Conservation (phyloP, 768 basidiomycete species). For the Boletus insuetus region DNA sequence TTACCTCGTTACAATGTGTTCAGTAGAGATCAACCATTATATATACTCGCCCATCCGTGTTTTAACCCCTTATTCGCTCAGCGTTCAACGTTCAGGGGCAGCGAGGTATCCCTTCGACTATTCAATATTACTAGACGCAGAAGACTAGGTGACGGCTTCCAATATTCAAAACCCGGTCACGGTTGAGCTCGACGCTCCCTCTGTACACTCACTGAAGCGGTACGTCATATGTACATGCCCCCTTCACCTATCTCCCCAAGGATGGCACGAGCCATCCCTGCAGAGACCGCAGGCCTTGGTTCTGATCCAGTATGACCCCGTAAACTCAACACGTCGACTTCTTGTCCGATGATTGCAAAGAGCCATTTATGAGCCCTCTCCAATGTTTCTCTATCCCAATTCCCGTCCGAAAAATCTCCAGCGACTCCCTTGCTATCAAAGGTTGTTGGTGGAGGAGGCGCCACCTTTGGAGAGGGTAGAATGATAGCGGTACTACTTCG, state of each 20-base stretch:
- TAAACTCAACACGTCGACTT: constrained; percentile 5
- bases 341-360: constrained; percentile 33
- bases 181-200: too few relatives aligned
- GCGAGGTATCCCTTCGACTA: too few relatives aligned
- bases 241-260: constrained; percentile 43
- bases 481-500: constrained; percentile 25
- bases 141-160: not conserved
- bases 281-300: not conserved
- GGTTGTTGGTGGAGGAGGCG: constrained; percentile 39
- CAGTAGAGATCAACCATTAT: too few relatives aligned
- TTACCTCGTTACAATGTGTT: too few relatives aligned
- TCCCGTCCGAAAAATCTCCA: constrained; percentile 25
- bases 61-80: too few relatives aligned
- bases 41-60: too few relatives aligned
- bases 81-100: too few relatives aligned
- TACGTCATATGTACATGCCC: constrained; percentile 47
- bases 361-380: constrained; percentile 36
- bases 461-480: constrained; percentile 47
- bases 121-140: too few relatives aligned
- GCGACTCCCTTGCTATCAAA: constrained; percentile 32
- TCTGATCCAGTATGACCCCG: constrained; percentile 10
- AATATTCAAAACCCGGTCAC: not conserved
- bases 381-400: constrained; percentile 37
- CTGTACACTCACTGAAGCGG: not conserved
- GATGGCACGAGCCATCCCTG: constrained; percentile 6